Conservation (phyloP, 352 stramenopile genomes). For the Globisporangium orthogonon region DNA sequence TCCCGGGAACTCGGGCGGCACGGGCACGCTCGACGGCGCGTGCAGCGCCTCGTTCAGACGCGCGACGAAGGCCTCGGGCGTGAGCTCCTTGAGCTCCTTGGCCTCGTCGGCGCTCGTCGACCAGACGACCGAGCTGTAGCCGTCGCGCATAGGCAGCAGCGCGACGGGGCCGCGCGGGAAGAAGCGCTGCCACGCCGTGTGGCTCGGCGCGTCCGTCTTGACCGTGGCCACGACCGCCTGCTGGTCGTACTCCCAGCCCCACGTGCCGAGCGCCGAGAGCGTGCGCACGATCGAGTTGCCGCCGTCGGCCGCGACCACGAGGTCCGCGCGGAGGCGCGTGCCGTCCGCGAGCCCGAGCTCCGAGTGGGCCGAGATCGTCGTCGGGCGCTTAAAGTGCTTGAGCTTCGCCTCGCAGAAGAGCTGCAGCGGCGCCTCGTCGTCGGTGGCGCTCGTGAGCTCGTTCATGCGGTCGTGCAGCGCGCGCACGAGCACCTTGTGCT, state of each 20-base stretch:
- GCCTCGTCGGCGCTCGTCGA: slow-evolving; percentile 81
- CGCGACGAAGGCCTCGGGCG: slow-evolving; percentile 66
- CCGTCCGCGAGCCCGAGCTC: slow-evolving; percentile 64
- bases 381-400: slow-evolving; percentile 72
- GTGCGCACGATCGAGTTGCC: slow-evolving; percentile 86
- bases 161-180: slow-evolving; percentile 86
- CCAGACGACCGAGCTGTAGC: slow-evolving; percentile 90
- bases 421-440: slow-evolving; percentile 51
- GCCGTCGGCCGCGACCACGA: slow-evolving; percentile 87
- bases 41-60: slow-evolving; percentile 77
- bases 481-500: slow-evolving; percentile 84
- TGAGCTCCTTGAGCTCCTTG: slow-evolving; percentile 67
- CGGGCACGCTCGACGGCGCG: slow-evolving; percentile 31
- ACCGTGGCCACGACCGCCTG: slow-evolving; percentile 89
- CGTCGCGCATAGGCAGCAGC: slow-evolving; percentile 86
- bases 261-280: slow-evolving; percentile 82
- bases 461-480: slow-evolving; percentile 85
- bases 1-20: slow-evolving; percentile 68
- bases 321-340: slow-evolving; percentile 56
- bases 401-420: slow-evolving; percentile 77
- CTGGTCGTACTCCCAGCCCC: slow-evolving; percentile 91
- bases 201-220: slow-evolving; percentile 71
- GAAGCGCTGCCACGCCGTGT: slow-evolving; percentile 90
- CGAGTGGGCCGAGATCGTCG: slow-evolving; percentile 35
- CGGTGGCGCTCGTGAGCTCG: slow-evolving; percentile 36